Evolutionary conservation across 2,329 filamentous ascomycete genomes (phyloP), one percentile per base, ranked within the genome.

Genomic region (Hymenoscyphus salicellus): DNA sequence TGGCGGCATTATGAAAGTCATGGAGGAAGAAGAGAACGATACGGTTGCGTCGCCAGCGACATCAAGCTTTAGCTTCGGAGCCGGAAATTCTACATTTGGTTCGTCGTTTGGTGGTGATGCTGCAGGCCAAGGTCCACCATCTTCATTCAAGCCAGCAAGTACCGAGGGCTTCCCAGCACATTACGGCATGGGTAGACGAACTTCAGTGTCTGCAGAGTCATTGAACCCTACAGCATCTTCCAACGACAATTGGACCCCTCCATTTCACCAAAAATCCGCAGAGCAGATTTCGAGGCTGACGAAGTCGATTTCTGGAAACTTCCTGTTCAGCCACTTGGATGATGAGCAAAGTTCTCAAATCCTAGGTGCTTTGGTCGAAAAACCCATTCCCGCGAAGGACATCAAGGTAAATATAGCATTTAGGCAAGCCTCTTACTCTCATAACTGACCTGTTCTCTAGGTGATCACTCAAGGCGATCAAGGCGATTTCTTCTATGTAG

Each of bases 401-500:
- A 89, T 89, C 75, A 89, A 89, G 81, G 86, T 88, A 63, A 46
- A 68, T 67, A 28, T 66, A 28, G 5, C n/a, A 38, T 33, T 20
- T 17, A 38, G 32, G 7, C 20, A 60, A 28, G 16, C 8, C 14
- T 32, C 8, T 8, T 52, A n/a, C 5, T 4, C 10, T n/a, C 28
- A 20, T 36, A 33, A 4, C 58, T 61, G 49, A 61, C 32, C 6
- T 16, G 7, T 10, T 2, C 23, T 57, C 26, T 84, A 97, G 84
- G 92, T 99, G 65, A 98, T 99, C 71, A 90, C 89, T 59, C 95
- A 99, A 80, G 95, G 95, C 63, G 95, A 98, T 74, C 89, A 93
- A 0, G 95, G 95, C 55, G 95, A 99, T 78, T 98, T 91, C 81
- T 99, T 99, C 80, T 99, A 99, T 77, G 89, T 99, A 30, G 93